Conservation (phyloP, 371 early-diverging fungal genomes). For the Lichtheimia corymbifera region DNA sequence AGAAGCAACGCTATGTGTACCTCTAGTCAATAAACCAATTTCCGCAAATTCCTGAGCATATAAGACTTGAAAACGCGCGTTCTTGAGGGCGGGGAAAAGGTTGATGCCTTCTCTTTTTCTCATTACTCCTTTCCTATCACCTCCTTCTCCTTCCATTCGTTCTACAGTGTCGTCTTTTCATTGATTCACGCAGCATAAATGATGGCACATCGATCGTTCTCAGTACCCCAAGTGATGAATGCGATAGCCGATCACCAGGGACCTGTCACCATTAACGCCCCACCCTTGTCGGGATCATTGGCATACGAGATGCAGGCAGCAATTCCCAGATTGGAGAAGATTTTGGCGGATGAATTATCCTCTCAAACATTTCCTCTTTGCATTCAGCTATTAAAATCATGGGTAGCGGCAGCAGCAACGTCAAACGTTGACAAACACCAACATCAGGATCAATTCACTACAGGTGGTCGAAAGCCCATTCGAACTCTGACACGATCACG, state of each 20-base stretch:
- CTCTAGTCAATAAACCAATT: constrained; percentile 28
- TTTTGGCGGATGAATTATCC: constrained; percentile 3
- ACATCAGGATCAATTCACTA: background rate
- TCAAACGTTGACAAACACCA: constrained; percentile 1
- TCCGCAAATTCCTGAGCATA: constrained; percentile 5
- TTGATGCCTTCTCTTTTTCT: too few relatives aligned
- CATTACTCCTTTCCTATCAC: too few relatives aligned
- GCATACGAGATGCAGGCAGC: constrained; percentile 8
- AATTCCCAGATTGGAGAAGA: constrained; percentile 11
- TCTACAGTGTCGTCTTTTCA: too few relatives aligned
- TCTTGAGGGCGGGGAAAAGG: constrained; percentile 1
- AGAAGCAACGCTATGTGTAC: constrained; percentile 41
- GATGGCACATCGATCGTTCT: constrained; percentile 9
- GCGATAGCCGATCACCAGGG: background rate
- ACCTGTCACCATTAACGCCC: background rate
- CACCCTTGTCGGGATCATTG: background rate
- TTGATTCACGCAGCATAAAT: too few relatives aligned
- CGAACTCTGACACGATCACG: constrained; percentile 8
- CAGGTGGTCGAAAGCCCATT: background rate
- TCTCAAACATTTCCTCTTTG: constrained; percentile 12
- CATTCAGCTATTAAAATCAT: constrained; percentile 8
- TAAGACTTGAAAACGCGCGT: constrained; percentile 3
- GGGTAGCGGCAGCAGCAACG: constrained; percentile 4
- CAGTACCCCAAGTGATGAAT: constrained; percentile 1
- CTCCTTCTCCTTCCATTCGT: too few relatives aligned